These are phyloP conservation scores for Leccinum fibrillosum DNA, from an alignment of 768 basidiomycete species.

Conservation along the genomic window DNA sequence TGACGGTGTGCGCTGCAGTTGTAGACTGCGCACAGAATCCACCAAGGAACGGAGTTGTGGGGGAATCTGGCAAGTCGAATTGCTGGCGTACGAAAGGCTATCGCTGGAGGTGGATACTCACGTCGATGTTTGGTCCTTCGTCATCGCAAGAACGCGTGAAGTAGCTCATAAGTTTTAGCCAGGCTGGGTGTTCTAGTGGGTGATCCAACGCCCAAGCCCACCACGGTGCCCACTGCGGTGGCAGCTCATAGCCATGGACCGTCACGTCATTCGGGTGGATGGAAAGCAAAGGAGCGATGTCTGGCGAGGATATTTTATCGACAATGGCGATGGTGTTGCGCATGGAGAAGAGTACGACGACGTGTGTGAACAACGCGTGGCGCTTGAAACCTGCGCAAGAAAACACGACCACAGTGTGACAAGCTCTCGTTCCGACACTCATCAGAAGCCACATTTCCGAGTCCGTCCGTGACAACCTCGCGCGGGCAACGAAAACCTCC, in stretches of 20 bases:
- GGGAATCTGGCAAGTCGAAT: conserved; percentile 19
- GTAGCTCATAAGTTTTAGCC: conserved; percentile 25
- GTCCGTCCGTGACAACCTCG: conserved; percentile 43
- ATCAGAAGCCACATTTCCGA: conserved; percentile 51
- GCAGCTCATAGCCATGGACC: conserved; percentile 14
- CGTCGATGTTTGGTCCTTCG: conserved; percentile 3
- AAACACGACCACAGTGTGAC: too few relatives aligned
- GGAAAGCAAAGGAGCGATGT: conserved; percentile 34
- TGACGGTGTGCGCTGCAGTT: conserved; percentile 22
- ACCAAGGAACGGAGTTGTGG: conserved; percentile 18
- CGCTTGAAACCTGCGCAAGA: too few relatives aligned
- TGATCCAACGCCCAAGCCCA: conserved; percentile 33
- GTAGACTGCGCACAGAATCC: conserved; percentile 24
- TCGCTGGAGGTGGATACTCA: conserved; percentile 11
- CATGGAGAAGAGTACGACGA: not conserved
- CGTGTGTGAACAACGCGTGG: not conserved
- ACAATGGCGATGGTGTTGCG: conserved; percentile 12
- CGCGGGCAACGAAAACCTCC: conserved; percentile 47
- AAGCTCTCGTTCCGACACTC: too few relatives aligned
- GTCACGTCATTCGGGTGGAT: conserved; percentile 48
- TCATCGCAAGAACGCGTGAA: conserved; percentile 14
- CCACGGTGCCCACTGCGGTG: conserved; percentile 32
- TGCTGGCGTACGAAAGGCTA: not conserved
- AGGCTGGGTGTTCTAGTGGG: conserved; percentile 13
- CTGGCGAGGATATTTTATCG: conserved; percentile 19